Evolutionary conservation across 768 basidiomycete species (phyloP).

Genomic region (Russula abietina): DNA sequence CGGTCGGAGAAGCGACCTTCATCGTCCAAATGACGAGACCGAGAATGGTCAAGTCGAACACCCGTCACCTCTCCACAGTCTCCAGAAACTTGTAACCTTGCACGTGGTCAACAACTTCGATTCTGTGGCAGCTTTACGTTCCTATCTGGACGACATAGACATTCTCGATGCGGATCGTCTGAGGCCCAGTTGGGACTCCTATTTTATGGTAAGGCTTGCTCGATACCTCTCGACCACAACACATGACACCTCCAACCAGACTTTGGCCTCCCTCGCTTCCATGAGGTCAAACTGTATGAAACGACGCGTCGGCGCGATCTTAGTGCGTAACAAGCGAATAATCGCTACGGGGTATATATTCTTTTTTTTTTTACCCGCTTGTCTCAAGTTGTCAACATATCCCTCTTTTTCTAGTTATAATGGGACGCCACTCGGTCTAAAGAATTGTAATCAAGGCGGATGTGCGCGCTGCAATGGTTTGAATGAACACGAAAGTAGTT

Average conservation of each 20-base stretch:
- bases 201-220: slow-evolving; percentile 76
- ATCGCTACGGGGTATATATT: slow-evolving; percentile 65
- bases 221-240: background rate
- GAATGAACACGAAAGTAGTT: slow-evolving; percentile 63
- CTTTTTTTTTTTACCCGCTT: slow-evolving; percentile 3
- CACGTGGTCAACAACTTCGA: slow-evolving; percentile 61
- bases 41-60: background rate
- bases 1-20: slow-evolving; percentile 33
- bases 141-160: slow-evolving; percentile 62
- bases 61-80: slow-evolving; percentile 23
- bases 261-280: slow-evolving; percentile 83
- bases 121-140: slow-evolving; percentile 46
- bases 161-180: slow-evolving; percentile 67
- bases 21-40: background rate
- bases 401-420: slow-evolving; percentile 65
- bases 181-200: slow-evolving; percentile 89
- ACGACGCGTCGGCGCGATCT: slow-evolving; percentile 87
- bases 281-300: slow-evolving; percentile 96
- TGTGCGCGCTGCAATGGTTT: slow-evolving; percentile 73
- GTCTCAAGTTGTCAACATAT: slow-evolving; percentile 1
- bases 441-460: slow-evolving; percentile 89
- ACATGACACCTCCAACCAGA: slow-evolving; percentile 40
- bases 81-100: slow-evolving; percentile 51
- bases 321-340: slow-evolving; percentile 79
- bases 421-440: slow-evolving; percentile 86